Conservation (phyloP, 768 basidiomycete genomes). For the Lentinula boryana region DNA sequence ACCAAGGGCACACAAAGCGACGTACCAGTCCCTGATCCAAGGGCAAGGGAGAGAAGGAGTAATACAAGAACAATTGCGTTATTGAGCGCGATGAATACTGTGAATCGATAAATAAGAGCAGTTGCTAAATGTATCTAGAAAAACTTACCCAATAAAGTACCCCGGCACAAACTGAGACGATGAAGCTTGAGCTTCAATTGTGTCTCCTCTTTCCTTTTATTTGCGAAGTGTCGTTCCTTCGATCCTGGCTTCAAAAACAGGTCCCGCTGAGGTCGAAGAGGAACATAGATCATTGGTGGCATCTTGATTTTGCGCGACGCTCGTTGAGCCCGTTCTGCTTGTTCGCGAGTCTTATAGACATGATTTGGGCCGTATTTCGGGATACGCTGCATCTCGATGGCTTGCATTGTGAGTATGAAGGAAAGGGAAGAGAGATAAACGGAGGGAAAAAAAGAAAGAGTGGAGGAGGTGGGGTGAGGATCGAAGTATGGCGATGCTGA, state of each 20-base stretch:
- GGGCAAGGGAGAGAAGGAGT: neutral
- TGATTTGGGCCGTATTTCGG: neutral
- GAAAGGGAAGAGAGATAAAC: neutral
- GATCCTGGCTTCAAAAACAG: neutral
- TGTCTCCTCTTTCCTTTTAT: too few species aligned
- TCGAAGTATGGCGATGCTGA: neutral
- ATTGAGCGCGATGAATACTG: constrained; percentile 1
- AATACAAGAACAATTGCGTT: neutral
- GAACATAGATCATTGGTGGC: neutral
- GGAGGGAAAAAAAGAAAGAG: neutral
- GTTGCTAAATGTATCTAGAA: neutral
- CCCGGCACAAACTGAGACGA: neutral
- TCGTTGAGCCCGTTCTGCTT: neutral
- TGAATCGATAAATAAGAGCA: neutral
- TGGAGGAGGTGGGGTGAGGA: neutral
- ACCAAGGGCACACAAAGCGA: too few species aligned
- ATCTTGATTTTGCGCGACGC: neutral
- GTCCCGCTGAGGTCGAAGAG: neutral
- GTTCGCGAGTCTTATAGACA: neutral
- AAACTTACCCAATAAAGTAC: neutral
- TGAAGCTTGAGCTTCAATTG: neutral
- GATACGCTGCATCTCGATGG: neutral
- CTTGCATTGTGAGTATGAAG: neutral
- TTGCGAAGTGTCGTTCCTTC: neutral
- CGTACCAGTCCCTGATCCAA: constrained; percentile 8